A percentile compares a stretch with the other conserved stretches of the same genome.
phyloP scores from a whole-genome alignment of 2,329 filamentous ascomycete species.

The Grosmannia penicillata region DNA sequence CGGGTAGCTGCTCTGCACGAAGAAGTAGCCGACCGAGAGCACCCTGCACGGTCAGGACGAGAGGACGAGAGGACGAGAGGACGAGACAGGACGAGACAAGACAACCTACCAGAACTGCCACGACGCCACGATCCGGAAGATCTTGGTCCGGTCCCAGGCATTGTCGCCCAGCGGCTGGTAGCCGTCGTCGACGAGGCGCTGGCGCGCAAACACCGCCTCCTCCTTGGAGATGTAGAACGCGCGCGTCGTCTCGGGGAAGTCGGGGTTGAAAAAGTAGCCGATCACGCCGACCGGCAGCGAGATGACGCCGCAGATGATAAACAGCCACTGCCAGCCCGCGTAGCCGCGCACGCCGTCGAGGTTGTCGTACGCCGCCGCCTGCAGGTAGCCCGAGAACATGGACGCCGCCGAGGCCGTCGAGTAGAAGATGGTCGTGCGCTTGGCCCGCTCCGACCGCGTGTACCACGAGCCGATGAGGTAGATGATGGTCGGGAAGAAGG shows the following conservation, averaged over 20 bases:
- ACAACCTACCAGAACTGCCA: slow-evolving; percentile 4
- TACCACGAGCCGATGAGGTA: slow-evolving; percentile 40
- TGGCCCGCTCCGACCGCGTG: slow-evolving; percentile 42
- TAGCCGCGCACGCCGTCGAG: slow-evolving; percentile 26
- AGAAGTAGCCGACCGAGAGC: slow-evolving; percentile 5
- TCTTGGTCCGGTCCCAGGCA: slow-evolving; percentile 2
- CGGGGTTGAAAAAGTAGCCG: slow-evolving; percentile 11
- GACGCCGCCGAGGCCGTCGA: slow-evolving; percentile 36
- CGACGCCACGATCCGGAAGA: neutral
- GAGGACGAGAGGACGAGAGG: neutral
- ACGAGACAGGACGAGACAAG: no score
- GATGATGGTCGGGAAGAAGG: slow-evolving; percentile 37
- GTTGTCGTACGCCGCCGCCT: slow-evolving; percentile 31
- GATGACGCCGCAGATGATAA: slow-evolving; percentile 20
- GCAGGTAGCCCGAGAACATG: slow-evolving; percentile 23
- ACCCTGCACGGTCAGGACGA: neutral
- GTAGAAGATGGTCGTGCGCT: slow-evolving; percentile 47
- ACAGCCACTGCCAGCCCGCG: slow-evolving; percentile 20
- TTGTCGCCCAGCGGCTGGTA: slow-evolving; percentile 1
- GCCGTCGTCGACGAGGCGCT: slow-evolving; percentile 3
- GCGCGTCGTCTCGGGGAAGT: slow-evolving; percentile 5
- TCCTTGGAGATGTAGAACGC: slow-evolving; percentile 4
- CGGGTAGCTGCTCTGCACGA: slow-evolving; percentile 5
- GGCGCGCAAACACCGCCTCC: slow-evolving; percentile 2
- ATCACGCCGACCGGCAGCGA: slow-evolving; percentile 10